Evolutionary conservation across 1,284 basidiomycete species (phyloP), one percentile per base, ranked within the genome.

Genomic region (Melanopsichium pennsylvanicum): DNA sequence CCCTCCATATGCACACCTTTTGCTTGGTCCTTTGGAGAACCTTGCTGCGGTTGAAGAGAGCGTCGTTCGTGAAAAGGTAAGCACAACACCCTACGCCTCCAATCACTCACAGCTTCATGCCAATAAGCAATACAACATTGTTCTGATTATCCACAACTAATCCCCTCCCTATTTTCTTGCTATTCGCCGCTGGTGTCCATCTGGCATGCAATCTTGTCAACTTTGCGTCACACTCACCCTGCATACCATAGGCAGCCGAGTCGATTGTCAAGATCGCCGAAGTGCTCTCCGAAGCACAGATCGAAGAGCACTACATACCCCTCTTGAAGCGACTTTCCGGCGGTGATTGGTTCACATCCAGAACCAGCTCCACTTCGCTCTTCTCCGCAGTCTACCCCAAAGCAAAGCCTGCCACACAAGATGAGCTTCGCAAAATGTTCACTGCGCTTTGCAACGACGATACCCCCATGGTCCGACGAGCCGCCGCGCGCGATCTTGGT

Each of bases 321-420:
- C 86, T 98, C 43, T 83, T 98, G 61, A 90, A 90, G 80, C 88
- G 94, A 55, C 87, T 99, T 33, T 90, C 93, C 0, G 87, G 87
- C 59, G 96, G 94, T 58, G 96, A 98, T 83, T 99, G 96, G 96
- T 98, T 98, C 84, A 98, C 96, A n/a, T 95, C 93, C 27, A 87
- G 95, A 67, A 96, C 93, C 36, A 97, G 95, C 35, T 91, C 96
- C 37, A 93, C 93, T 57, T 91, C 94, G 3, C 86, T 99, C 26
- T 98, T 93, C 81, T 88, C 93, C 10, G 88, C 93, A n/a, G 91
- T 92, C 21, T 99, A 98, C 82, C 84, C 88, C 27, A 80, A 81
- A 35, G 60, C 73, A 19, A 67, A 70, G 35, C 56, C 64, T 23
- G 78, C 85, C 36, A 85, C 89, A 49, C 93, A 97, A 82, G 92